Base-by-base conservation (phyloP, 148 eudicot species). In the Fallopia convolvulus region DNA sequence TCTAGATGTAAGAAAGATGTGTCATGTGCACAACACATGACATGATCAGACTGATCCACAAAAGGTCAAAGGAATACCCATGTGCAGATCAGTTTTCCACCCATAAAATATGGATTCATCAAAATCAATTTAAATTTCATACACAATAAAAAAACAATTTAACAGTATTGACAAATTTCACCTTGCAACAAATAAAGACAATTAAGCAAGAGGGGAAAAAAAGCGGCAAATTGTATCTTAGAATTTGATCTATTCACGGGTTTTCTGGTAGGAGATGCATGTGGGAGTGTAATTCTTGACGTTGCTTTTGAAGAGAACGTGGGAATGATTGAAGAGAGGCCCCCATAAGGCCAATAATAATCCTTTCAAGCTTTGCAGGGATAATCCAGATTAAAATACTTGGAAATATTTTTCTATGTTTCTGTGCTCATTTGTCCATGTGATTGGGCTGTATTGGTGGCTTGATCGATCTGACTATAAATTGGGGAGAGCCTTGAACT, bases 321-420 rank as follows among this genome's bases (percentile, higher is more conserved):
- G 92, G 78, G 83, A 84, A 88, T 87, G 52, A 85, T 90, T 85
- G 84, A 85, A 63, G 70, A 20, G 70, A 63, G 70, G 39, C 39
- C 70, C 30, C 70, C 70, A 80, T 72, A 53, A 47, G 83, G 46
- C 73, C 72, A 80, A 80, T 71, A 76, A 76, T 70, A 26, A 76
- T 70, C 49, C 46, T 50, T 30, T 47, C 49, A 72, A 18, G 75
- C 65, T 77, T 80, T 60, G 77, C 78, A 82, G 65, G 76, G 36
- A 81, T 70, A 77, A 76, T 75, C 76, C 74, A 11, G 11, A 42
- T 47, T 41, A 8, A 8, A 73, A 42, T 73, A 20, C 53, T 23
- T 26, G 1, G 8, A 41, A 42, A 30, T 8, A 40, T 42, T 44
- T 44, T 8, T 72, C 23, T 18, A 17, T 40, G 0, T 40, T 8